Evolutionary conservation across 768 basidiomycete species (phyloP).

Genomic region (Amanita inopinata): DNA sequence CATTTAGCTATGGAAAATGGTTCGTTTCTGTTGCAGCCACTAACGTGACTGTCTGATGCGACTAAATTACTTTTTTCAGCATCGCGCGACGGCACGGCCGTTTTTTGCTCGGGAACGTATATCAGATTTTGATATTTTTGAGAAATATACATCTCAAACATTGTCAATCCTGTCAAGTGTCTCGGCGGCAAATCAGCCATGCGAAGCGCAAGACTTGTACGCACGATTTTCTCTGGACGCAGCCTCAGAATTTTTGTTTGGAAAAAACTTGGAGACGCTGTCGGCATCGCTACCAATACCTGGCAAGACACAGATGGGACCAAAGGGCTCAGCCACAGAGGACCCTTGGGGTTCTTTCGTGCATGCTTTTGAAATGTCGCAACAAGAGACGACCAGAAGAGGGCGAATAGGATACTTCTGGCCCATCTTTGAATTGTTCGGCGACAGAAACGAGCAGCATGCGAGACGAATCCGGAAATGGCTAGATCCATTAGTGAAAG

Average conservation of each 20-base stretch:
- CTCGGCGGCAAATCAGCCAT: constrained; percentile 28
- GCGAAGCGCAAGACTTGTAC: constrained; percentile 62
- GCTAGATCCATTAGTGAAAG: constrained; percentile 55
- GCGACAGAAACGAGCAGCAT: constrained; percentile 40
- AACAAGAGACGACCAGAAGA: constrained; percentile 41
- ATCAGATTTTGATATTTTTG: constrained; percentile 61
- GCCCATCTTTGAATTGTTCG: constrained; percentile 51
- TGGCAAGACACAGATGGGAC: constrained; percentile 33
- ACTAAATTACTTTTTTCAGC: constrained; percentile 26
- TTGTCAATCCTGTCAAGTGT: constrained; percentile 37
- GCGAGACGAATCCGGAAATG: constrained; percentile 43
- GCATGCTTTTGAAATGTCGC: constrained; percentile 47
- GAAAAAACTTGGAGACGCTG: constrained; percentile 52
- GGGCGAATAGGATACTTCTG: constrained; percentile 44
- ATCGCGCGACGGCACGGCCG: constrained; percentile 57
- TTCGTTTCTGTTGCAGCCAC: constrained; percentile 18
- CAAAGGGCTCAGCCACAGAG: constrained; percentile 50
- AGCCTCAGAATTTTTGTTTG: constrained; percentile 67
- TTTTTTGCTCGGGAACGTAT: constrained; percentile 70
- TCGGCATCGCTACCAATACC: constrained; percentile 43
- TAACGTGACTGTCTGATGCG: not conserved
- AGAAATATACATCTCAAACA: constrained; percentile 39
- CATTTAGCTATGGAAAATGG: constrained; percentile 53
- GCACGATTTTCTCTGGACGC: constrained; percentile 62
- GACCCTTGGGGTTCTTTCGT: constrained; percentile 57